phyloP scores from a whole-genome alignment of 2,329 filamentous ascomycete genomes.

The Teratosphaeria nubilosa region DNA sequence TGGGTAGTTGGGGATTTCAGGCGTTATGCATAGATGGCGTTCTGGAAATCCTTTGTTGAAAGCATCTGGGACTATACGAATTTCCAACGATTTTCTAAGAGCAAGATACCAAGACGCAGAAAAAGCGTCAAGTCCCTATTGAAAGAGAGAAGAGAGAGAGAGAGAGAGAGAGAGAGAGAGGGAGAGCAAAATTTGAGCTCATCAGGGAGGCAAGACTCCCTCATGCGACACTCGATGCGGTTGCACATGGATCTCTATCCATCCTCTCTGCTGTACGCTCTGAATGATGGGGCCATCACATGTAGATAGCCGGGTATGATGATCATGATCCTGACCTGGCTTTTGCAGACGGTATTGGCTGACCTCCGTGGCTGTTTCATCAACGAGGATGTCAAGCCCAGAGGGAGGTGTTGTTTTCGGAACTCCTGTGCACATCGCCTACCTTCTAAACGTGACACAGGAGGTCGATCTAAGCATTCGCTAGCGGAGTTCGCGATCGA shows the following conservation, averaged over 20 bases:
- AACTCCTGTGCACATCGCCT: not conserved
- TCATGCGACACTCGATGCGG: not conserved
- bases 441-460: not conserved
- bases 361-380: not conserved
- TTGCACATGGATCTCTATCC: not conserved
- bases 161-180: too few relatives aligned
- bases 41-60: not conserved
- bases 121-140: not conserved
- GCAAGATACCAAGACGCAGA: not conserved
- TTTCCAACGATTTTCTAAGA: not conserved
- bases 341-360: too few relatives aligned
- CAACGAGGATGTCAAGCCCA: not conserved
- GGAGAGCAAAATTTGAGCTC: not conserved
- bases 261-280: not conserved
- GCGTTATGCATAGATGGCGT: not conserved
- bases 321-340: not conserved
- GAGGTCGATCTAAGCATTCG: not conserved
- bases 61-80: not conserved
- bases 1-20: too few relatives aligned
- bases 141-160: too few relatives aligned
- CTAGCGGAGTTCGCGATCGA: not conserved
- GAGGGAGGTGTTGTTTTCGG: not conserved
- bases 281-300: not conserved
- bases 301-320: not conserved
- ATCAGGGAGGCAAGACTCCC: not conserved